Base-by-base conservation (phyloP, 2,329 filamentous ascomycete species). In the Phyllosticta citrichinensis region DNA sequence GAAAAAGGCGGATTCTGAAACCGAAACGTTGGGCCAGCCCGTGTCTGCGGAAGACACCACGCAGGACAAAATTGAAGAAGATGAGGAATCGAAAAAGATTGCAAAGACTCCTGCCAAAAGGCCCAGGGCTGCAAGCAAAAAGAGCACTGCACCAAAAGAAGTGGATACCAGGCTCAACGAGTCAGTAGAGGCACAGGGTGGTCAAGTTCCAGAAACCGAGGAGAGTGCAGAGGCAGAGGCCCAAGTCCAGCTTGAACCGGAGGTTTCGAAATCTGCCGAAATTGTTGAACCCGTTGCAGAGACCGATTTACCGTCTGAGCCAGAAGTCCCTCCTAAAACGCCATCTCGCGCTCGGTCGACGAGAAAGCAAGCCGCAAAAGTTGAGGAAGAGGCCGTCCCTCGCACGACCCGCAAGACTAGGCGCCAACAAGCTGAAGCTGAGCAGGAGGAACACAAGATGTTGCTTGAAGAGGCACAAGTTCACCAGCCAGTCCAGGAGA, bases 401-500 rank as follows among this genome's bases (percentile, higher is more conserved):
- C 70, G 68, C 57, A 64, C 70, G 30, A 64, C 68, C 12, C 68
- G 70, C 61, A 68, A 68, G 59, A 73, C 71, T 40, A 69, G 72
- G 55, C 69, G 71, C 52, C 71, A 73, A 63, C 61, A 73, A 61
- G 69, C 70, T 12, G 71, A 68, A 57, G 66, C 71, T 24, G 69
- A 72, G 51, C 70, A 72, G 62, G 66, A 69, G 20, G 61, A 67
- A 24, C 55, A 56, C 10, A 20, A 22, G 58, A 64, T 47, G 33
- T 40, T 58, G 33, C 20, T 47, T 14, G 40, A 47, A n/a, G 40
- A 47, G 40, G 14, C 40, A 47, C 40, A 47, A 47, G 14, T n/a
- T n/a, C 17, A 56, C 20, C 51, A 47, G 24, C 47, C 30, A 3
- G 33, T 22, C 19, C 33, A 55, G 33, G 52, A 55, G 12, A 27